A percentile compares a stretch with the other conserved stretches of the same genome.
Evolutionary conservation across 345 rosid genomes (phyloP).

Genomic region (Diplotaxis tenuifolia): DNA sequence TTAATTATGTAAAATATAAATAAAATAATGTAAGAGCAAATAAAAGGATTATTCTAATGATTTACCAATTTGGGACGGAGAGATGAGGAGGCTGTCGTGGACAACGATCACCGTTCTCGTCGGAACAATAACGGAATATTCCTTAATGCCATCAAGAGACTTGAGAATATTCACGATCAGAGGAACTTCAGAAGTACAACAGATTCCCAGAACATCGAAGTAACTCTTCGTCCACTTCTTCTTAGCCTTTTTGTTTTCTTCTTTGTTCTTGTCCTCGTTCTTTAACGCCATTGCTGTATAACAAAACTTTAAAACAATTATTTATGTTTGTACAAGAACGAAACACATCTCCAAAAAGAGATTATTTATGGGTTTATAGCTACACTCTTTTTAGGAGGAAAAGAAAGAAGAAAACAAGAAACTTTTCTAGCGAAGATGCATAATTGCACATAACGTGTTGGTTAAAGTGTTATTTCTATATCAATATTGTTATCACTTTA

Average conservation of each 20-base stretch:
- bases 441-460: not conserved
- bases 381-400: not conserved
- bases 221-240: conserved; percentile 69
- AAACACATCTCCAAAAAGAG: not conserved
- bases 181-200: conserved; percentile 89
- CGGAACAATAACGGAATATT: conserved; percentile 69
- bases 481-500: not conserved
- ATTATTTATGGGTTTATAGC: not conserved
- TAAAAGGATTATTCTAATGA: not conserved
- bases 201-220: conserved; percentile 82
- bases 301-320: not conserved
- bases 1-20: not conserved
- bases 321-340: not conserved
- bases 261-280: conserved; percentile 14
- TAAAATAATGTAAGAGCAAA: not conserved
- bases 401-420: not conserved
- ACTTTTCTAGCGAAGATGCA: not conserved
- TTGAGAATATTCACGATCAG: conserved; percentile 65
- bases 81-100: conserved; percentile 66
- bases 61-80: conserved; percentile 81
- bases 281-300: conserved; percentile 15
- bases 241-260: conserved; percentile 14
- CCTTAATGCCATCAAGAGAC: conserved; percentile 65
- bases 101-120: conserved; percentile 80
- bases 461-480: not conserved